A percentile compares a stretch with the other conserved stretches of the same genome.
Evolutionary conservation across 768 basidiomycete species (phyloP).

Genomic region (Hypholoma sublateritium): DNA sequence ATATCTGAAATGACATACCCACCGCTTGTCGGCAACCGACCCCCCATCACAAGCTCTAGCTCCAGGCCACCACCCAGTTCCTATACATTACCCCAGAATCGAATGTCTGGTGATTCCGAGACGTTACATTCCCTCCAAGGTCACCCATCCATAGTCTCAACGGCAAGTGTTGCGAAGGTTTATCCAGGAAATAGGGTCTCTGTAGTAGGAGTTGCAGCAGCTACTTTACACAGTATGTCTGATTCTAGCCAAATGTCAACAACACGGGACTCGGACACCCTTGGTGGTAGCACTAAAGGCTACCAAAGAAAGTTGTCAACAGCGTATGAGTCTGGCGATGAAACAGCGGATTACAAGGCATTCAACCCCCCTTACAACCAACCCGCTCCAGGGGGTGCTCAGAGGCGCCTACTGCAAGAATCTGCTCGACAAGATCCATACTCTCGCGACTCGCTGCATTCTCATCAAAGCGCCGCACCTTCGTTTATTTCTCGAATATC

Average conservation of each 20-base stretch:
- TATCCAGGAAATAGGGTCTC: conserved; percentile 18
- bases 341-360: conserved; percentile 12
- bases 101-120: conserved; percentile 36
- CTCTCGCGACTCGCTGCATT: conserved; percentile 41
- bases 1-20: conserved; percentile 59
- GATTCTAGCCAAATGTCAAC: conserved; percentile 18
- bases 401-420: conserved; percentile 9
- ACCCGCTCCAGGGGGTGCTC: conserved; percentile 13
- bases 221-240: conserved; percentile 28
- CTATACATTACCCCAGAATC: conserved; percentile 29
- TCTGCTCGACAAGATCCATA: conserved; percentile 11
- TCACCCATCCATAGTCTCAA: conserved; percentile 23
- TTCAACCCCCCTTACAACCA: conserved; percentile 6
- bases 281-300: conserved; percentile 18
- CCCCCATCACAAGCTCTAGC: conserved; percentile 8
- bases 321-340: conserved; percentile 21
- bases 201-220: conserved; percentile 32
- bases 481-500: conserved; percentile 54
- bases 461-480: conserved; percentile 45
- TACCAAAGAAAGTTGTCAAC: conserved; percentile 22
- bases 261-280: conserved; percentile 18
- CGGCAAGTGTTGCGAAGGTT: conserved; percentile 23
- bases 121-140: conserved; percentile 35
- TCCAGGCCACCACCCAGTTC: conserved; percentile 33
- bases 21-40: conserved; percentile 30